Evolutionary conservation across 2,329 filamentous ascomycete species (phyloP), one percentile per base, ranked within the genome.

Genomic region (Fusarium humuli): DNA sequence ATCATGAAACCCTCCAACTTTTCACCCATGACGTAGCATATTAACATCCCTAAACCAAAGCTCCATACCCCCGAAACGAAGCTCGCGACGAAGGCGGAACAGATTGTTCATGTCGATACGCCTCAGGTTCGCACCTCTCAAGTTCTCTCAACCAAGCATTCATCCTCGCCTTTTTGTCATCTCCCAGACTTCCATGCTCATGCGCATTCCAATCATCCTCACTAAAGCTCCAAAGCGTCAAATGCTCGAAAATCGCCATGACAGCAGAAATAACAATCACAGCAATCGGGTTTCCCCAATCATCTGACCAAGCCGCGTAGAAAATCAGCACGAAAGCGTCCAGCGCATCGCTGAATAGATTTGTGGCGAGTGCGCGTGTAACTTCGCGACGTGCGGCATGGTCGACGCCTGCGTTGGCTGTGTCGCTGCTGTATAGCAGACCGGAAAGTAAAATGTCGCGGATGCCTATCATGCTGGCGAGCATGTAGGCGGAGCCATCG

Each of bases 321-420:
- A 79, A 79, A 49, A 79, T 78, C 55, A 79, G 70, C 41, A 78
- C 73, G 29, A 77, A 79, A 8, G 78, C 76, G 69, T 79, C 77
- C 45, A 78, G 72, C 61, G 76, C 76, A 70, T 79, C 78, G 66
- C 76, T 77, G 23, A 79, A 73, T 7, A 79, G 69, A 42, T 73
- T 77, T 25, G 72, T 69, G 13, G 75, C 73, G 30, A 79, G 68
- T 5, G 78, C 77, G 55, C 78, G 74, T 34, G 73, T 73, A 7
- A 77, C 67, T 49, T 79, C 78, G 50, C 74, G 73, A 42, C 70
- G 67, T 29, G 64, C 69, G 20, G 58, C 44, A 5, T 58, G 42
- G 16, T 73, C 71, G 18, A 47, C 41, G 16, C 52, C 48, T 22
- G 61, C 68, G 25, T 40, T 57, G 42, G 50, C 6, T 5, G 50